These are phyloP conservation scores for Stereocaulon alpinum DNA, from an alignment of 495 filamentous ascomycete genomes.

Conservation along the genomic window DNA sequence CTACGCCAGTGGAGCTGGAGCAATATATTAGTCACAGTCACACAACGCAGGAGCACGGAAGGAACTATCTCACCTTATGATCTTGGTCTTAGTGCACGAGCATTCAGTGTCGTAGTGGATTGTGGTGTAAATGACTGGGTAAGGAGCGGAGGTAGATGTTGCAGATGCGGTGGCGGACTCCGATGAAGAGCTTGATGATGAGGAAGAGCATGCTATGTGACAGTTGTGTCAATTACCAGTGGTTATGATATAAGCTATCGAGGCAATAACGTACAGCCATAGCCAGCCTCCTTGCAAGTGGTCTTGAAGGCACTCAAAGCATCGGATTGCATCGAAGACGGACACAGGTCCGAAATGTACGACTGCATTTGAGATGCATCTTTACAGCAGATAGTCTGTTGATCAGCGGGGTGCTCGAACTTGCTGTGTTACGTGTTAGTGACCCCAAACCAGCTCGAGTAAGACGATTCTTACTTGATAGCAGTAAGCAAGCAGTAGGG, in stretches of 20 bases:
- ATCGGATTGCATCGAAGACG: slow-evolving; percentile 8
- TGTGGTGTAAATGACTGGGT: slow-evolving; percentile 20
- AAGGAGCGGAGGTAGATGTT: slow-evolving; percentile 17
- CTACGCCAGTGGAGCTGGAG: slow-evolving; percentile 5
- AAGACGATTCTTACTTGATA: slow-evolving; percentile 25
- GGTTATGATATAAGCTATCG: neutral
- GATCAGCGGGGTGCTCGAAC: slow-evolving; percentile 28
- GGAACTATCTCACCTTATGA: slow-evolving; percentile 9
- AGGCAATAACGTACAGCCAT: slow-evolving; percentile 7
- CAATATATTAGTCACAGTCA: slow-evolving; percentile 7
- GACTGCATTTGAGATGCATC: slow-evolving; percentile 16
- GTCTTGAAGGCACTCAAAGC: slow-evolving; percentile 14
- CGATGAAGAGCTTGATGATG: slow-evolving; percentile 13
- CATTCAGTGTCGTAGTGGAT: slow-evolving; percentile 21
- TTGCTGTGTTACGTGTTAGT: slow-evolving; percentile 24
- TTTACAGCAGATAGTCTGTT: slow-evolving; percentile 20
- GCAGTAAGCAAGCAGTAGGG: slow-evolving; percentile 34
- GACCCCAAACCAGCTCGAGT: neutral
- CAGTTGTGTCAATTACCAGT: slow-evolving; percentile 7
- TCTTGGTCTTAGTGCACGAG: slow-evolving; percentile 21
- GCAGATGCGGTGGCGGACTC: slow-evolving; percentile 10
- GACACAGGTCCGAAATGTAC: slow-evolving; percentile 18
- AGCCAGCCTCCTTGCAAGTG: slow-evolving; percentile 15
- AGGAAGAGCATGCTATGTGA: slow-evolving; percentile 14
- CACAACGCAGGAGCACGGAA: neutral